Evolutionary conservation across 2,329 filamentous ascomycete genomes (phyloP).

Genomic region (Gyromitra esculenta): DNA sequence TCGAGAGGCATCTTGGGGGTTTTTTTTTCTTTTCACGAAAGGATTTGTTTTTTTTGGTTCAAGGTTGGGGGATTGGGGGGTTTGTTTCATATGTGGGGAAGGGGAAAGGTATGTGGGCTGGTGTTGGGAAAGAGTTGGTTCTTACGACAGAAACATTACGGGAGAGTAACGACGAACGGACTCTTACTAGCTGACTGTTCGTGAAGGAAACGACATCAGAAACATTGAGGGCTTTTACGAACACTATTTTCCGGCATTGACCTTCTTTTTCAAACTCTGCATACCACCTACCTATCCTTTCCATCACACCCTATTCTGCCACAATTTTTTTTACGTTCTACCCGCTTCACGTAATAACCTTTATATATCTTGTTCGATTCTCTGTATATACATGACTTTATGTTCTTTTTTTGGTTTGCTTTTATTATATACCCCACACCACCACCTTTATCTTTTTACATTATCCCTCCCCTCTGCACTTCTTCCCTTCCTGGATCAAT

Average conservation of each 20-base stretch:
- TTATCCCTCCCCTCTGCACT: slow-evolving; percentile 32
- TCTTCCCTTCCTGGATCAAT: slow-evolving; percentile 29
- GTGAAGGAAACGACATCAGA: slow-evolving; percentile 48
- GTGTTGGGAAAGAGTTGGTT: slow-evolving; percentile 32
- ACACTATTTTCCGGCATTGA: slow-evolving; percentile 36
- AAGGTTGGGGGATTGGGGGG: slow-evolving; percentile 32
- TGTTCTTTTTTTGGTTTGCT: slow-evolving; percentile 28
- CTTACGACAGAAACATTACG: slow-evolving; percentile 34
- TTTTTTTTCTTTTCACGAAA: slow-evolving; percentile 45
- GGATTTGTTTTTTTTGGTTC: slow-evolving; percentile 38
- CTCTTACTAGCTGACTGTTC: slow-evolving; percentile 45
- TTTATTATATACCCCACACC: slow-evolving; percentile 39
- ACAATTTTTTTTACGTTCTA: slow-evolving; percentile 46
- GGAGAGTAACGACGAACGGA: slow-evolving; percentile 45
- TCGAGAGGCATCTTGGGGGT: slow-evolving; percentile 36
- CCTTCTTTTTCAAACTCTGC: slow-evolving; percentile 23
- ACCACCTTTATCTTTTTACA: slow-evolving; percentile 14
- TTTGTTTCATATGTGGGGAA: slow-evolving; percentile 46
- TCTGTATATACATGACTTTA: slow-evolving; percentile 49
- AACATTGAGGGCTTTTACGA: slow-evolving; percentile 36
- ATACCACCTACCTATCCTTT: slow-evolving; percentile 28
- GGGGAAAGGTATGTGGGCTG: slow-evolving; percentile 31
- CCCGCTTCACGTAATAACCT: slow-evolving; percentile 50
- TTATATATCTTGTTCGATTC: slow-evolving; percentile 39
- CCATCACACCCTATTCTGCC: slow-evolving; percentile 15